Evolutionary conservation across 179 eudicot species (phyloP).

Genomic region (Beta lomatogona): DNA sequence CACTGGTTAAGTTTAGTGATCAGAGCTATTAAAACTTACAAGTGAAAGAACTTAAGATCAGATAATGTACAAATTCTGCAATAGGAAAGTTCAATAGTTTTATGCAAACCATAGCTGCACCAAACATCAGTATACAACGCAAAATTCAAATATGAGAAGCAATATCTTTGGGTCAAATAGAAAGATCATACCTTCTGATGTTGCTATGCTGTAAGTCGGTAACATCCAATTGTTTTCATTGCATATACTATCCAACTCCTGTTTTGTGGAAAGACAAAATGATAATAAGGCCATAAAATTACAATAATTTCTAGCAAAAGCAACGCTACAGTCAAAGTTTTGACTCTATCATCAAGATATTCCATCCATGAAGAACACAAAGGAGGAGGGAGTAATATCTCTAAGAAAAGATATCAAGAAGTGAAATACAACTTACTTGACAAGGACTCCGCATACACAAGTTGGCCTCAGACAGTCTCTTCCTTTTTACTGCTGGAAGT

Average conservation of each 20-base stretch:
- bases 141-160: background rate
- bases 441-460: conserved; percentile 42
- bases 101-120: background rate
- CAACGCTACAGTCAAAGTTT: background rate
- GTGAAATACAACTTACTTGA: conserved; percentile 42
- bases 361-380: background rate
- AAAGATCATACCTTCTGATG: conserved; percentile 46
- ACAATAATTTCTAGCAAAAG: background rate
- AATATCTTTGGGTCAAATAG: conserved; percentile 1
- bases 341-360: background rate
- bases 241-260: conserved; percentile 64
- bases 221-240: conserved; percentile 48
- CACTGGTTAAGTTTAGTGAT: background rate
- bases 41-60: background rate
- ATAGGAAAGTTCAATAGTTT: background rate
- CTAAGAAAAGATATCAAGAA: background rate
- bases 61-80: background rate
- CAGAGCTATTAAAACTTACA: background rate
- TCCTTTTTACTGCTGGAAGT: conserved; percentile 31
- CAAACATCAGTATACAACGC: background rate
- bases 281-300: background rate
- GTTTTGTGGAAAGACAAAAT: conserved; percentile 18
- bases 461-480: conserved; percentile 50
- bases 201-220: conserved; percentile 48
- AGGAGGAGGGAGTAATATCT: background rate